Evolutionary conservation across 768 basidiomycete species (phyloP), one percentile per base, ranked within the genome.

Genomic region (Podaxis rugospora): DNA sequence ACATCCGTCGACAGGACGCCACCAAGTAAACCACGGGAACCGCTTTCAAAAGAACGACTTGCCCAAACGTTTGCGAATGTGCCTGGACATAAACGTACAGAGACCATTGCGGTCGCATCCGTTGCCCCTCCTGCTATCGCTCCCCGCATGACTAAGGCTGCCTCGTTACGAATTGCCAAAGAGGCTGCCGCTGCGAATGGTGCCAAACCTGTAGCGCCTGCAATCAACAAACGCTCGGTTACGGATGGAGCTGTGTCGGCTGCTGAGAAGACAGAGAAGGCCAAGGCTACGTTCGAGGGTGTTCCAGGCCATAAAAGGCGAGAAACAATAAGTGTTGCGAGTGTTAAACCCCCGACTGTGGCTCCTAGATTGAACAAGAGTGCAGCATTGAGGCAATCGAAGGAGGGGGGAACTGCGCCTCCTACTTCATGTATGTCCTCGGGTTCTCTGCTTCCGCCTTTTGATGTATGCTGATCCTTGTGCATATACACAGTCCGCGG

Each of bases 271-370:
- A 36, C 55, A 39, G 69, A 67, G 28, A 67, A 67, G 62, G 72
- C 68, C 42, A 81, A 79, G 71, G 70, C 71, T 35, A 83, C 80
- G 0, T 94, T 93, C 66, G 88, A 89, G 0, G 90, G 90, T 36
- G 87, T 93, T 2, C 92, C 92, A 4, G 92, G 92, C 0, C 92
- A 94, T 67, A 93, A 93, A 73, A 79, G 92, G 57, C 76, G 88
- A 27, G 89, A 91, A 68, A 83, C 83, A 13, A 86, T 94, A 63
- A 71, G 83, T 5, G 92, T 94, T 7, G 80, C 87, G 16, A 87
- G 85, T 40, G 81, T 82, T 13, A 80, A 77, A 40, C 81, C 89
- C 1, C 92, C 92, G 1, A 76, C 71, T 4, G 77, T 92, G 9
- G 79, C 84, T 0, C 92, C 92, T 2, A 80, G 90, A 61, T 73